Conservation (phyloP, 2,329 filamentous ascomycete species). For the Fusarium sp. region DNA sequence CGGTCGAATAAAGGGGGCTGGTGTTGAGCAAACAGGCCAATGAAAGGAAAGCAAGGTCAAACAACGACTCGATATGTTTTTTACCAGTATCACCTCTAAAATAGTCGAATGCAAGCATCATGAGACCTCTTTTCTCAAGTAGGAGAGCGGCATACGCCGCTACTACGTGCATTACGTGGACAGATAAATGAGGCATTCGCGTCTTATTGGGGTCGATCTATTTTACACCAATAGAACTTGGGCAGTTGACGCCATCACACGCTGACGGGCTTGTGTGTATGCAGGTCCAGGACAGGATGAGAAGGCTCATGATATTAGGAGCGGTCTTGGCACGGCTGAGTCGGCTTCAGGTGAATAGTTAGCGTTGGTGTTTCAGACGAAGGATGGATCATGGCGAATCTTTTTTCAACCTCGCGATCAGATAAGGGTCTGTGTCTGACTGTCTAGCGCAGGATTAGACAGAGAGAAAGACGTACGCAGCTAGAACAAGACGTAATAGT, state of each 20-base stretch:
- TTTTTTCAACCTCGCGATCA: neutral
- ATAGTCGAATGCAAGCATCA: neutral
- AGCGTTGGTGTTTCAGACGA: slow-evolving; percentile 15
- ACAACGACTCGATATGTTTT: neutral
- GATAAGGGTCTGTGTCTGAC: neutral
- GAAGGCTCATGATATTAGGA: neutral
- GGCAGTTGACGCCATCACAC: slow-evolving; percentile 5
- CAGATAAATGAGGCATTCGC: slow-evolving; percentile 22
- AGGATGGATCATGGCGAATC: neutral
- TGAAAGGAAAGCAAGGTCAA: neutral
- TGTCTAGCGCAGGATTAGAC: neutral
- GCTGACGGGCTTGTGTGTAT: neutral
- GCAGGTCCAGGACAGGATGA: neutral
- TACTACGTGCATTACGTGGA: slow-evolving; percentile 26
- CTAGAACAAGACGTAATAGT: slow-evolving; percentile 22
- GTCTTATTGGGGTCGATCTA: neutral
- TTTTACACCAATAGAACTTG: slow-evolving; percentile 20
- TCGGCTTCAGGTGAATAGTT: slow-evolving; percentile 6
- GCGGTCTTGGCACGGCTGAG: slow-evolving; percentile 24
- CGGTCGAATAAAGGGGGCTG: neutral
- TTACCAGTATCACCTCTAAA: neutral
- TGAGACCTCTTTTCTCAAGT: neutral
- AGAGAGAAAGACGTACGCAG: slow-evolving; percentile 14
- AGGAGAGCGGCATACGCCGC: neutral
- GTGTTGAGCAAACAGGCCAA: neutral